Evolutionary conservation across 2,329 filamentous ascomycete species (phyloP).

Genomic region (Fusarium hainanense): DNA sequence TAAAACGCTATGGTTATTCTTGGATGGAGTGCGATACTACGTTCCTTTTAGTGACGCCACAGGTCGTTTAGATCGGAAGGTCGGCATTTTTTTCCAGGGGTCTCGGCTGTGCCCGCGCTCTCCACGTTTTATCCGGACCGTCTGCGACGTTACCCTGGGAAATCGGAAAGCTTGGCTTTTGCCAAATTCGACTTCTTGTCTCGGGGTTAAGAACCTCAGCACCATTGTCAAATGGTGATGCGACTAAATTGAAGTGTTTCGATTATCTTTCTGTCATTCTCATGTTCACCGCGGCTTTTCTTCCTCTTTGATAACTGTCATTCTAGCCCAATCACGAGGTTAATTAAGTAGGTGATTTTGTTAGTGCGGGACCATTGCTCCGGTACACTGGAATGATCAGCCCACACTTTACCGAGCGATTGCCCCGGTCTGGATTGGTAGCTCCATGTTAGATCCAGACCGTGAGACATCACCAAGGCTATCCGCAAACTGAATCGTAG

Average conservation of each 20-base stretch:
- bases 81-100: slow-evolving; percentile 6
- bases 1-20: background rate
- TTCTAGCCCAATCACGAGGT: fast-evolving
- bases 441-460: background rate
- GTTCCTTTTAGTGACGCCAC: slow-evolving; percentile 10
- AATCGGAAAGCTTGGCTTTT: background rate
- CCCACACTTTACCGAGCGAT: background rate
- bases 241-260: too few relatives aligned
- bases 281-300: fast-evolving
- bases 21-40: background rate
- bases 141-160: slow-evolving; percentile 13
- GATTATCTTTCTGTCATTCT: fast-evolving
- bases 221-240: background rate
- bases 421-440: background rate
- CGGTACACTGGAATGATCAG: background rate
- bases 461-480: background rate
- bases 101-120: slow-evolving; percentile 20
- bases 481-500: background rate
- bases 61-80: background rate
- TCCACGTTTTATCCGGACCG: slow-evolving; percentile 16
- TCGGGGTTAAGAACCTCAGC: background rate
- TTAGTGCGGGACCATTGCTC: background rate
- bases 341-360: fast-evolving
- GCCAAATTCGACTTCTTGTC: background rate
- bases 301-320: fast-evolving